Percentiles rank a stretch among this genome's conserved stretches.
These are phyloP conservation scores for Ustilago shanxiensis DNA, from an alignment of 1,284 basidiomycete species.

Conservation along the genomic window DNA sequence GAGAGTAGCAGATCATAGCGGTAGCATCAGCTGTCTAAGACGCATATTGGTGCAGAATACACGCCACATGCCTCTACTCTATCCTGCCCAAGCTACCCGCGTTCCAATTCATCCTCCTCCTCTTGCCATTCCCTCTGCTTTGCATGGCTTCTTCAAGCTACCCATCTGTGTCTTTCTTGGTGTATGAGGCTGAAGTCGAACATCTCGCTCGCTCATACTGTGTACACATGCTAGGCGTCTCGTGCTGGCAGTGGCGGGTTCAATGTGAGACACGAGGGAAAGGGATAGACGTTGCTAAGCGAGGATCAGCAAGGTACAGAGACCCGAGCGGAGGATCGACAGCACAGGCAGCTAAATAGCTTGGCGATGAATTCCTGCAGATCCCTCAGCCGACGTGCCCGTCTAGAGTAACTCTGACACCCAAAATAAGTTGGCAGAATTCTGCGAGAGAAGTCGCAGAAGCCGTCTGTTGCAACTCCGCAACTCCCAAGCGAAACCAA, in stretches of 20 bases:
- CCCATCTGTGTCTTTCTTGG: too few relatives aligned
- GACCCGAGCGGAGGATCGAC: too few relatives aligned
- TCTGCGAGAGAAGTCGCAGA: conserved; percentile 13
- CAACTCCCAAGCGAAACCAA: not conserved
- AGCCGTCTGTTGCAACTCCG: not conserved
- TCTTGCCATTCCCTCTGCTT: not conserved
- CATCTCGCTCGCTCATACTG: too few relatives aligned
- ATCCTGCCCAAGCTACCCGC: not conserved
- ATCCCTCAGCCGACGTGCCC: not conserved
- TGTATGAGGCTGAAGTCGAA: too few relatives aligned
- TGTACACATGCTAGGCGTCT: too few relatives aligned
- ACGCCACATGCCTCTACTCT: conserved; percentile 13
- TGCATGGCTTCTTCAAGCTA: too few relatives aligned
- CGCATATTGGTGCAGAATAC: conserved; percentile 4
- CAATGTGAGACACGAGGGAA: not conserved
- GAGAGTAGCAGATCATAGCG: not conserved
- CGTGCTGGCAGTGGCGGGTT: too few relatives aligned
- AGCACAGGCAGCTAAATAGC: too few relatives aligned
- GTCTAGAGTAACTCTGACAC: not conserved
- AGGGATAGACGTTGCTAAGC: not conserved
- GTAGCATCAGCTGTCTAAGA: not conserved
- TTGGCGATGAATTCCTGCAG: too few relatives aligned
- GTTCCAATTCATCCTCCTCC: not conserved
- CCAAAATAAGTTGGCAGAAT: not conserved
- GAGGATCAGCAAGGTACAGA: too few relatives aligned